Conservation (phyloP, 371 early-diverging fungal species). For the Mortierella sp. region DNA sequence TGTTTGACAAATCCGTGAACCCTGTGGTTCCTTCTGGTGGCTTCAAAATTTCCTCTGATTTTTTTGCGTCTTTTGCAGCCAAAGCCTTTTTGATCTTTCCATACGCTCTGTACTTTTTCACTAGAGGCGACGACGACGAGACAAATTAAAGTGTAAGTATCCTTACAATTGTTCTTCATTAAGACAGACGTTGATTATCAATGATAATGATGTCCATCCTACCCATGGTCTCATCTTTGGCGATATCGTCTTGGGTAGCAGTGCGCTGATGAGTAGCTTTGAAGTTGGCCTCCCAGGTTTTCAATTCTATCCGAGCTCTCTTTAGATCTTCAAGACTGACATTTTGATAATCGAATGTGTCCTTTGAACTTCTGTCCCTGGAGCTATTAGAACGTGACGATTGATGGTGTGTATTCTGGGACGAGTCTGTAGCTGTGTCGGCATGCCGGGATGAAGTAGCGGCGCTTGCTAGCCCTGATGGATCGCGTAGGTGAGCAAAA, state of each 20-base stretch:
- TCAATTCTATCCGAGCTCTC: slow-evolving; percentile 53
- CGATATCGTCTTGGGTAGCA: slow-evolving; percentile 59
- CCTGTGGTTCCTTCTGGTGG: background rate
- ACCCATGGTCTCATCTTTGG: slow-evolving; percentile 37
- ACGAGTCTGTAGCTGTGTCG: background rate
- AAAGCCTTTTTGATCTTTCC: slow-evolving; percentile 43
- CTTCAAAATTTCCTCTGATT: background rate
- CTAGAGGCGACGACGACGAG: slow-evolving; percentile 1
- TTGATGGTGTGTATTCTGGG: background rate
- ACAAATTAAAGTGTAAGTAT: background rate
- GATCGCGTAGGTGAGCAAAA: background rate
- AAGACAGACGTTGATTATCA: background rate
- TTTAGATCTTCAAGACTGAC: slow-evolving; percentile 26
- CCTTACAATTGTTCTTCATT: background rate
- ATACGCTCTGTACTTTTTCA: slow-evolving; percentile 40
- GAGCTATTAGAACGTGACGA: slow-evolving; percentile 7
- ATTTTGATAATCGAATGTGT: slow-evolving; percentile 7
- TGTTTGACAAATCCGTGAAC: background rate
- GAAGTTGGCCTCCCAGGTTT: slow-evolving; percentile 64
- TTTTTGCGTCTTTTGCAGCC: slow-evolving; percentile 20
- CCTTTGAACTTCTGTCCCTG: background rate
- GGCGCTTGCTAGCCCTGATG: background rate
- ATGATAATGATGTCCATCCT: background rate
- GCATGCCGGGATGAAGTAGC: background rate
- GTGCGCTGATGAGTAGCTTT: slow-evolving; percentile 51